Percentiles rank a stretch among this genome's conserved stretches.
Conservation (phyloP, 2,329 filamentous ascomycete species). For the Ilyonectria destructans region DNA sequence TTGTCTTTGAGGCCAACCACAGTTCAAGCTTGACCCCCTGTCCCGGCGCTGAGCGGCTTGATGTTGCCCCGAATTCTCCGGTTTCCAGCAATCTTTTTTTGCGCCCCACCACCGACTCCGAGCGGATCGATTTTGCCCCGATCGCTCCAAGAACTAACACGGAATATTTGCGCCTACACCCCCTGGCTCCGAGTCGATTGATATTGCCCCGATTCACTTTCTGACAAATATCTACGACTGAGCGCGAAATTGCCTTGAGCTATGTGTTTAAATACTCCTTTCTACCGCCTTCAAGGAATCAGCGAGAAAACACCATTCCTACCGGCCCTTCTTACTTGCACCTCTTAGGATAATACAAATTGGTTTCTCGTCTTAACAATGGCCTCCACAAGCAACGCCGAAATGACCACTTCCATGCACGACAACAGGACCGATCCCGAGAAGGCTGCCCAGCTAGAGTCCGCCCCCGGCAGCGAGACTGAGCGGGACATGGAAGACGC, state of each 20-base stretch:
- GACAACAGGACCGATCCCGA: neutral
- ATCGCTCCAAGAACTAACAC: neutral
- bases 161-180: neutral
- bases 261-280: neutral
- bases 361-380: neutral
- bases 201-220: neutral
- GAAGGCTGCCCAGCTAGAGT: neutral
- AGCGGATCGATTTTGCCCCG: neutral
- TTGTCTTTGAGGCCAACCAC: no score
- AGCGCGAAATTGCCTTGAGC: neutral
- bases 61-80: neutral
- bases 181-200: neutral
- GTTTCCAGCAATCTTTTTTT: neutral
- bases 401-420: neutral
- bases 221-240: neutral
- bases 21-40: neutral
- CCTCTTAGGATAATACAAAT: neutral
- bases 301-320: neutral
- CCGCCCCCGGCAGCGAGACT: slow-evolving; percentile 4
- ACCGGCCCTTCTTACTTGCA: neutral
- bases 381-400: neutral
- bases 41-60: neutral
- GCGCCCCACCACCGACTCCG: neutral
- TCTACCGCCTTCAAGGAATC: neutral
- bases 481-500: slow-evolving; percentile 4